Percentiles rank a stretch among this genome's conserved stretches.
Evolutionary conservation across 805 yeast genomes (phyloP).

Genomic region (Myxozyma melibiosi): DNA sequence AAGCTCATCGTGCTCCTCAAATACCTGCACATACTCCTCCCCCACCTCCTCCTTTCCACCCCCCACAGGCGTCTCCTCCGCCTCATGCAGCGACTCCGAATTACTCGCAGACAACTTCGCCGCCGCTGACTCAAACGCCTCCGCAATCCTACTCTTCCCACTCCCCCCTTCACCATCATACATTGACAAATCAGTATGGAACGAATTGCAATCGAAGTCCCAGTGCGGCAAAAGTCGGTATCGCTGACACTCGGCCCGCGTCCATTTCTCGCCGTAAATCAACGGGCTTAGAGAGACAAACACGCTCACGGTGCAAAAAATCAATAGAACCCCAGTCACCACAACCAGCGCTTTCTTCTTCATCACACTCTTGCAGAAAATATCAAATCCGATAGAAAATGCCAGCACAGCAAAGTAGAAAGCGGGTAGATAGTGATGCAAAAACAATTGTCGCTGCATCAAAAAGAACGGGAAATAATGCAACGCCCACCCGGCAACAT

Average conservation of each 20-base stretch:
- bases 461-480: conserved; percentile 91
- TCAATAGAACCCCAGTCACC: conserved; percentile 51
- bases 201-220: conserved; percentile 85
- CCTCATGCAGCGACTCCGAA: not conserved
- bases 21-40: conserved; percentile 4
- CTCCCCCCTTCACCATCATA: not conserved
- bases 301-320: conserved; percentile 54
- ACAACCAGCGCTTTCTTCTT: conserved; percentile 51
- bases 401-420: conserved; percentile 83
- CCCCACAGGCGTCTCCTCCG: not conserved
- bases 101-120: conserved; percentile 1
- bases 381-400: conserved; percentile 59
- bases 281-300: conserved; percentile 69
- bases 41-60: conserved; percentile 1
- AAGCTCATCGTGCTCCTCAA: conserved; percentile 11
- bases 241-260: conserved; percentile 61
- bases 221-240: conserved; percentile 65
- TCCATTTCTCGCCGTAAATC: conserved; percentile 81
- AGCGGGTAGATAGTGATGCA: conserved; percentile 93
- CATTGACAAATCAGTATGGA: conserved; percentile 38
- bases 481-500: conserved; percentile 71
- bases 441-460: conserved; percentile 90
- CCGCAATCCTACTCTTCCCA: not conserved
- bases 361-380: conserved; percentile 37
- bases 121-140: conserved; percentile 2